Percentiles rank a stretch among this genome's conserved stretches.
Conservation (phyloP, 345 rosid species). For the Linum usitatissimum region DNA sequence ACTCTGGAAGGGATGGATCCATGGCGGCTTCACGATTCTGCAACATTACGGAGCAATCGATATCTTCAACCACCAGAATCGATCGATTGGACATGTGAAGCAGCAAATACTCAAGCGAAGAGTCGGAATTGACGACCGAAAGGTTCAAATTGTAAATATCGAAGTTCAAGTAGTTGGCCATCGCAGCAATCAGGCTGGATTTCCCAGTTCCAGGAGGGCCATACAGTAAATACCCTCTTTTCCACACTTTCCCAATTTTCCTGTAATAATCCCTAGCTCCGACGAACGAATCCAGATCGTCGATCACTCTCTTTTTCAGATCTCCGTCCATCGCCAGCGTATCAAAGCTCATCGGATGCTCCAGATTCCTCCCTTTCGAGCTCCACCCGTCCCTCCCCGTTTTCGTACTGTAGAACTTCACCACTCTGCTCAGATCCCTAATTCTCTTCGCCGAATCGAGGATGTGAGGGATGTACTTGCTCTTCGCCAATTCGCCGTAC, state of each 20-base stretch:
- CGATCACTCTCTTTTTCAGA: conserved; percentile 13
- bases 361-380: conserved; percentile 15
- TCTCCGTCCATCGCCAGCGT: conserved; percentile 36
- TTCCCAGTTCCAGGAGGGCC: conserved; percentile 38
- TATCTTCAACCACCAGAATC: conserved; percentile 38
- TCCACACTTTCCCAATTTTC: conserved; percentile 28
- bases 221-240: conserved; percentile 26
- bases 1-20: background rate
- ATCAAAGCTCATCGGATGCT: conserved; percentile 35
- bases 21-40: conserved; percentile 21
- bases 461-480: conserved; percentile 25
- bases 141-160: conserved; percentile 32
- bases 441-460: conserved; percentile 24
- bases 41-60: conserved; percentile 32
- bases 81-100: conserved; percentile 33
- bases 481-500: conserved; percentile 18
- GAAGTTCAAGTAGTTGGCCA: conserved; percentile 30
- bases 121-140: conserved; percentile 20
- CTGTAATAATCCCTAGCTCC: conserved; percentile 18
- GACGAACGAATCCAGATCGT: conserved; percentile 29
- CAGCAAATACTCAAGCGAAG: conserved; percentile 22
- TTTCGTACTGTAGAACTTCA: conserved; percentile 21
- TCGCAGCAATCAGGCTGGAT: conserved; percentile 38
- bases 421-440: conserved; percentile 17
- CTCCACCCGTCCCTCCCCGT: conserved; percentile 24